phyloP scores from a whole-genome alignment of 1,139 yeast species.

The Zygosaccharomyces sapae region DNA sequence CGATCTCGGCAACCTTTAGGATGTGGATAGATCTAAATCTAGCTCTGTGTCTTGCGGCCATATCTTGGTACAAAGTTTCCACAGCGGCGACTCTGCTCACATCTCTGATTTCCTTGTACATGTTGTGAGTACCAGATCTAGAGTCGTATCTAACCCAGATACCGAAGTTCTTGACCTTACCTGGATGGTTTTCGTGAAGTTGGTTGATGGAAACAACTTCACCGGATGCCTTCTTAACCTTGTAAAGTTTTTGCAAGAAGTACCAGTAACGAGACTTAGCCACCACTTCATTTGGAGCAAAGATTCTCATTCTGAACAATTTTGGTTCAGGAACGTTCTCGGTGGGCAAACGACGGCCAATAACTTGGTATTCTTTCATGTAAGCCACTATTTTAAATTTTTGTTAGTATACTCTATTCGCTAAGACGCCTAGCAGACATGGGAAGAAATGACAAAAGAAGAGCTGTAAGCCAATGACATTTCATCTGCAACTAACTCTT shows the following conservation, averaged over 20 bases:
- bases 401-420: slow-evolving; percentile 12
- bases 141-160: slow-evolving; percentile 99
- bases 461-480: no score
- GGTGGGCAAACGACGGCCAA: slow-evolving; percentile 99
- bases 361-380: slow-evolving; percentile 99
- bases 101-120: slow-evolving; percentile 99
- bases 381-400: slow-evolving; percentile 56
- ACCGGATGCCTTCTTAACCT: slow-evolving; percentile 99
- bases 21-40: slow-evolving; percentile 99
- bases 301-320: slow-evolving; percentile 99
- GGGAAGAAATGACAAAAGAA: neutral
- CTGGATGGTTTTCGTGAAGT: slow-evolving; percentile 93
- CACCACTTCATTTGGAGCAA: slow-evolving; percentile 98
- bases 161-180: slow-evolving; percentile 99
- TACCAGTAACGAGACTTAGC: slow-evolving; percentile 99
- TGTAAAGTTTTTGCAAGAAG: slow-evolving; percentile 98
- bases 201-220: slow-evolving; percentile 92
- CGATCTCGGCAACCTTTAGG: slow-evolving; percentile 97
- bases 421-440: neutral
- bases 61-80: slow-evolving; percentile 97
- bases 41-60: slow-evolving; percentile 99
- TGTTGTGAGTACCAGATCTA: slow-evolving; percentile 99
- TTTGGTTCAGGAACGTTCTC: slow-evolving; percentile 99
- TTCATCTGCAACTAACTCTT: no score
- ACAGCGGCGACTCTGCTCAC: slow-evolving; percentile 99